Evolutionary conservation across 139 green algal genomes (phyloP).

Genomic region (Chlorella sp.): DNA sequence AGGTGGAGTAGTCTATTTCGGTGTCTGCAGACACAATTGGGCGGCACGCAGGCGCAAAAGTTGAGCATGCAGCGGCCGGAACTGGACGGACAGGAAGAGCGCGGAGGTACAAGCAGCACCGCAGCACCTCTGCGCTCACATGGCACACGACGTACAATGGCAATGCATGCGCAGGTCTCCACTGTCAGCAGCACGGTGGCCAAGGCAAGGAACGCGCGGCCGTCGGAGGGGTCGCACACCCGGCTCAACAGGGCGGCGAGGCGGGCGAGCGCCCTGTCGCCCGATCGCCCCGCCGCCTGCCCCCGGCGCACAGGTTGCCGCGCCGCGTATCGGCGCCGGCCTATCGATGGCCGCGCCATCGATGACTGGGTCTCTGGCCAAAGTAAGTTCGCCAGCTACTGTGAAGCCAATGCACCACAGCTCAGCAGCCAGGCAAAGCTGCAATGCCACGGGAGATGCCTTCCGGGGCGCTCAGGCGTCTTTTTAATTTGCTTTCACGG

Average conservation of each 20-base stretch:
- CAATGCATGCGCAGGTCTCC: constrained; percentile 36
- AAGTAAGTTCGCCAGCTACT: too few relatives aligned
- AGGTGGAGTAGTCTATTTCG: constrained; percentile 60
- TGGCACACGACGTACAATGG: constrained; percentile 47
- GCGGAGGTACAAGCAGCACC: neutral
- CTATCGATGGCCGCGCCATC: too few relatives aligned
- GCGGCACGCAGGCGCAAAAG: neutral
- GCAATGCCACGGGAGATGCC: too few relatives aligned
- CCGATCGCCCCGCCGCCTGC: too few relatives aligned
- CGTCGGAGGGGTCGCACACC: constrained; percentile 24
- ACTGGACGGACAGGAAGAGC: neutral
- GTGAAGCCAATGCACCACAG: too few relatives aligned
- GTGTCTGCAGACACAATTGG: constrained; percentile 47
- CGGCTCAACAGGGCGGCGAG: neutral
- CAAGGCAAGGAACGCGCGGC: neutral
- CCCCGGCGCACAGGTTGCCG: too few relatives aligned
- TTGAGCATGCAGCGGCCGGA: neutral
- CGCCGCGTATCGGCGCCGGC: too few relatives aligned
- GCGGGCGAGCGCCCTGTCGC: neutral
- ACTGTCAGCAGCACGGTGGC: constrained; percentile 25
- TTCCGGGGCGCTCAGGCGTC: too few relatives aligned
- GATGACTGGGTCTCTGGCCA: too few relatives aligned
- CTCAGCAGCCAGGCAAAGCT: too few relatives aligned
- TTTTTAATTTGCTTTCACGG: too few relatives aligned
- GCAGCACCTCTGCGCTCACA: constrained; percentile 31